These are phyloP conservation scores for Lobosporangium transversale DNA, from an alignment of 192 early-diverging fungal species.

Conservation along the genomic window DNA sequence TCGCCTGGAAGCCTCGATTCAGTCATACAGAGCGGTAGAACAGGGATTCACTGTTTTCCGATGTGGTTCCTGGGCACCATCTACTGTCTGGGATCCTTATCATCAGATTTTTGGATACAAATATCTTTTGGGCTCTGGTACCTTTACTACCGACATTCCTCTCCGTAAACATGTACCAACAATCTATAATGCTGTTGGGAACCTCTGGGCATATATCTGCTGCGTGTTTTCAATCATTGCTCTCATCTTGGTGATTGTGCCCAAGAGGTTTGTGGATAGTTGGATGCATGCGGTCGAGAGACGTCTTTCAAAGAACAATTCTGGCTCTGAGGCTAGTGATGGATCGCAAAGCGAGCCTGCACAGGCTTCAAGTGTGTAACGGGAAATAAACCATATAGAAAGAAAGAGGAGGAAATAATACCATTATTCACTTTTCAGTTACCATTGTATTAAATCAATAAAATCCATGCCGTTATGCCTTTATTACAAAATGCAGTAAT, in stretches of 20 bases:
- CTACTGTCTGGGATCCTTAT: slow-evolving; percentile 51
- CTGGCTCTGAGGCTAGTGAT: too few relatives aligned
- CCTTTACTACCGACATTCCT: slow-evolving; percentile 37
- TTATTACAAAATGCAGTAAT: too few relatives aligned
- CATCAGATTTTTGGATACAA: slow-evolving; percentile 48
- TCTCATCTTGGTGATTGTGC: slow-evolving; percentile 17
- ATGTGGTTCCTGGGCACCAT: slow-evolving; percentile 56
- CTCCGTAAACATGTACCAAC: slow-evolving; percentile 40
- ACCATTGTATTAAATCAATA: too few relatives aligned
- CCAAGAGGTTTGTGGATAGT: slow-evolving; percentile 14
- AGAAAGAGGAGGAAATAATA: too few relatives aligned
- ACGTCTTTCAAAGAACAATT: too few relatives aligned
- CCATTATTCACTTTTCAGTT: too few relatives aligned
- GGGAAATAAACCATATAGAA: background rate
- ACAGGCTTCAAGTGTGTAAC: background rate
- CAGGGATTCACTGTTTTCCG: slow-evolving; percentile 57
- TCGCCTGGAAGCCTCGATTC: slow-evolving; percentile 46
- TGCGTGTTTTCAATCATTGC: slow-evolving; percentile 23
- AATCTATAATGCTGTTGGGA: slow-evolving; percentile 26
- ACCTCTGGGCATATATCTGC: slow-evolving; percentile 36
- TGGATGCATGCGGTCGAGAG: background rate
- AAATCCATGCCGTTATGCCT: too few relatives aligned
- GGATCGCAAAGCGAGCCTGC: background rate
- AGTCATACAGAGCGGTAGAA: slow-evolving; percentile 55
- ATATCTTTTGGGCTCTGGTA: slow-evolving; percentile 30